A percentile compares a stretch with the other conserved stretches of the same genome.
Conservation (phyloP, 768 basidiomycete genomes). For the Mycena capillaripes region DNA sequence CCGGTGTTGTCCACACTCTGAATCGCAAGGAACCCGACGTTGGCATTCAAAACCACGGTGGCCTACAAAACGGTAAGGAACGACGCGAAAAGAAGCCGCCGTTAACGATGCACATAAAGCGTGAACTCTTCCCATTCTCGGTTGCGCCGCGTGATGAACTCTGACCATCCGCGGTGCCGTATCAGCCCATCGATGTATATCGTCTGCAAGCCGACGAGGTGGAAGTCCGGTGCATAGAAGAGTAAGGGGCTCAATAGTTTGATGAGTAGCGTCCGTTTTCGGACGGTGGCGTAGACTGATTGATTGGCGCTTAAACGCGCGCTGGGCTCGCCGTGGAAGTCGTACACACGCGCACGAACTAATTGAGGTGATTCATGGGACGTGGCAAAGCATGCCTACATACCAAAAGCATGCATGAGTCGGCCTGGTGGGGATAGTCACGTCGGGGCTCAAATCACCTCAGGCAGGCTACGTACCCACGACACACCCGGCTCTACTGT, state of each 20-base stretch:
- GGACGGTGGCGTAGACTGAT: slow-evolving; percentile 52
- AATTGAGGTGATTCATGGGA: slow-evolving; percentile 28
- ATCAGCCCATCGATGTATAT: slow-evolving; percentile 65
- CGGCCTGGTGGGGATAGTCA: slow-evolving; percentile 46
- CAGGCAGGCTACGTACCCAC: slow-evolving; percentile 40
- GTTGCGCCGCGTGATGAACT: slow-evolving; percentile 59
- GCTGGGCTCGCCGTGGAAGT: slow-evolving; percentile 61
- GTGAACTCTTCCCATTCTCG: slow-evolving; percentile 67
- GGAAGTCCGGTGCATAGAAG: slow-evolving; percentile 65
- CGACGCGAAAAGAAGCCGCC: slow-evolving; percentile 28
- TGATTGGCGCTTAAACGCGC: slow-evolving; percentile 61
- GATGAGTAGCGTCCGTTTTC: slow-evolving; percentile 55
- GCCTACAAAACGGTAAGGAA: slow-evolving; percentile 51
- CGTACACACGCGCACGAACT: slow-evolving; percentile 58
- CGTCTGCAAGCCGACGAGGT: slow-evolving; percentile 59
- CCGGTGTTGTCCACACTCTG: slow-evolving; percentile 51
- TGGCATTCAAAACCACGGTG: slow-evolving; percentile 70
- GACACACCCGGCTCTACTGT: slow-evolving; percentile 36
- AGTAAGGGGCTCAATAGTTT: slow-evolving; percentile 55
- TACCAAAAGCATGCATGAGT: slow-evolving; percentile 60
- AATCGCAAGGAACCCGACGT: slow-evolving; percentile 73
- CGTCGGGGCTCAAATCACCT: neutral
- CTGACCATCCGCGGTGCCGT: slow-evolving; percentile 57
- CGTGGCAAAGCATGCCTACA: neutral
- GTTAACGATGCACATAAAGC: slow-evolving; percentile 59